These are phyloP conservation scores for Leucosporidium yakuticum DNA, from an alignment of 768 basidiomycete species.

Conservation along the genomic window DNA sequence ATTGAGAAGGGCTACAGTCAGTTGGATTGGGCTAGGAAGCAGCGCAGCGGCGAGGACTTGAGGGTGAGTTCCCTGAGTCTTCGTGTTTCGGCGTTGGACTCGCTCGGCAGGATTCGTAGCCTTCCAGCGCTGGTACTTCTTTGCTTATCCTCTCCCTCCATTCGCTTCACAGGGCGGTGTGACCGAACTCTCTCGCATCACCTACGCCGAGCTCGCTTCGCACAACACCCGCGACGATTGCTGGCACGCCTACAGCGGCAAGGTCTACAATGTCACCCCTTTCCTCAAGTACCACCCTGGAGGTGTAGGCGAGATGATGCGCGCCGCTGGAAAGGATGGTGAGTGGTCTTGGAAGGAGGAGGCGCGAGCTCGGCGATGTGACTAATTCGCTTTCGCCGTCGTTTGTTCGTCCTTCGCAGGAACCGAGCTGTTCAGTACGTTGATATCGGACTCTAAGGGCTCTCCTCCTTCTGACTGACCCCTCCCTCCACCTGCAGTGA, in stretches of 20 bases:
- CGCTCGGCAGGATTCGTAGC: not conserved
- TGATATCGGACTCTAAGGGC: not conserved
- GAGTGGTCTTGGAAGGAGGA: not conserved
- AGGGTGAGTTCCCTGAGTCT: slow-evolving; percentile 49
- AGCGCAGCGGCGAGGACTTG: slow-evolving; percentile 71
- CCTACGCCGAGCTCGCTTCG: slow-evolving; percentile 66
- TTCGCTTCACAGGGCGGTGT: slow-evolving; percentile 55
- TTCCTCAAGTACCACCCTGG: slow-evolving; percentile 91
- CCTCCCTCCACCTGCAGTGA: slow-evolving; percentile 50
- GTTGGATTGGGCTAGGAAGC: slow-evolving; percentile 87
- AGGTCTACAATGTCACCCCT: slow-evolving; percentile 92
- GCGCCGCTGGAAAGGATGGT: slow-evolving; percentile 90
- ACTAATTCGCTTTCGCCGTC: not conserved
- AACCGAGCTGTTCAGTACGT: slow-evolving; percentile 83
- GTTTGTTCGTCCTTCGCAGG: slow-evolving; percentile 6
- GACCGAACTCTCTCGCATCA: slow-evolving; percentile 60
- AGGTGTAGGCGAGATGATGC: slow-evolving; percentile 87
- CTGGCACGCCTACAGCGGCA: slow-evolving; percentile 86
- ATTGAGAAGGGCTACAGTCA: slow-evolving; percentile 86
- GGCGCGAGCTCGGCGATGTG: not conserved
- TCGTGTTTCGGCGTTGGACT: slow-evolving; percentile 13
- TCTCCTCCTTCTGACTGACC: not conserved
- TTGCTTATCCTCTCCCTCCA: slow-evolving; percentile 13
- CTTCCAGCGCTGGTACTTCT: too few relatives aligned
- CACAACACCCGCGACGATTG: slow-evolving; percentile 83